Base-by-base conservation (phyloP, 1,284 basidiomycete species). In the Phellinidium pouzarii region DNA sequence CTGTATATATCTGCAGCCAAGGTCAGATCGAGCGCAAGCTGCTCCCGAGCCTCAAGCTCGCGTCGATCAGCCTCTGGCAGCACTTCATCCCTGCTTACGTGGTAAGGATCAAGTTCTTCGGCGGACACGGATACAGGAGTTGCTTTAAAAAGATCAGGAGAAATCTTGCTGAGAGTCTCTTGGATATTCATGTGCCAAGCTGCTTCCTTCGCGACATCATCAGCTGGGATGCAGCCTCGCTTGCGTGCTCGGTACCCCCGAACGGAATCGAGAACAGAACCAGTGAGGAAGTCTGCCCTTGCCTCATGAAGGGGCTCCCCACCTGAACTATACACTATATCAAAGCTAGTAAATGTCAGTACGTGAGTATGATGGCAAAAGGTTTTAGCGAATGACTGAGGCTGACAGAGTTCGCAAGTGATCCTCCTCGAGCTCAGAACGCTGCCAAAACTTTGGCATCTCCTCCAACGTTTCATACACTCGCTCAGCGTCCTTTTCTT, bases 1-100 rank as follows among this genome's bases (percentile, higher is more conserved):
- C 80, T 79, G 59, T 77, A 84, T 9, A 84, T 67, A 58, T 81
- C 72, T 9, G 68, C 68, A 2, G 84, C 78, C 25, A 90, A 66
- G 9, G 71, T 65, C 29, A 89, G 68, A 63, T 90, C 87, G 31
- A 84, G 59, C 11, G 76, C 71, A 2, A 89, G 66, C 58, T 83
- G 77, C 53, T 85, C 76, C 25, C 77, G 71, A 1, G 82, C 77
- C 55, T 77, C 72, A 11, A 64, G 66, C 62, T 86, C 79, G 50
- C 71, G 71, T 52, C 68, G 70, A 12, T 71, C 59, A 4, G 75
- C 75, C 2, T 65, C 64, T 2, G 75, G 66, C 19, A 68, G 68
- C 17, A 70, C 64, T 9, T 67, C 59, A 44, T 71, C 70, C 12
- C 62, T 49, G 20, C 53, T 60, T 2, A 82, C 64, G 59, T 79